phyloP scores from a whole-genome alignment of 1,139 yeast genomes.

The Scheffersomyces titani region DNA sequence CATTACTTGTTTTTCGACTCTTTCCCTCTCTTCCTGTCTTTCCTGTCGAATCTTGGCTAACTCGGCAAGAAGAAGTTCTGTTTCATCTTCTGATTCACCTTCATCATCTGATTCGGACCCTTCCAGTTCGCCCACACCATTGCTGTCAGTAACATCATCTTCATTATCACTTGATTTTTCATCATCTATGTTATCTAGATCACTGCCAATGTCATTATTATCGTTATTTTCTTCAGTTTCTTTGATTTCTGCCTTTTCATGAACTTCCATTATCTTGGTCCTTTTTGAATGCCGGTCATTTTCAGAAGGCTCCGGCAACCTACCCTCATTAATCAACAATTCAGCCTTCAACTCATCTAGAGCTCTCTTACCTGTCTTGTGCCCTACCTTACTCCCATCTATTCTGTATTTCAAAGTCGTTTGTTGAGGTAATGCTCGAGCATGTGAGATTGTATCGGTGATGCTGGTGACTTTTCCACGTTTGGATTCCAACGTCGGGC shows the following conservation, averaged over 20 bases:
- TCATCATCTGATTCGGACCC: slow-evolving; percentile 9
- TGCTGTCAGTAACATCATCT: neutral
- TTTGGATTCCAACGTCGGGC: slow-evolving; percentile 89
- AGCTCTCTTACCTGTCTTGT: slow-evolving; percentile 8
- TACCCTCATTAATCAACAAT: slow-evolving; percentile 21
- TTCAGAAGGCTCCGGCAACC: neutral
- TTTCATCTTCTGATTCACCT: slow-evolving; percentile 28
- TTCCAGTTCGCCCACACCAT: neutral
- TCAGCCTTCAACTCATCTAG: slow-evolving; percentile 21
- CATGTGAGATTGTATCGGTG: slow-evolving; percentile 55
- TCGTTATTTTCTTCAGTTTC: slow-evolving; percentile 9
- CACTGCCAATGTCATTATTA: slow-evolving; percentile 8
- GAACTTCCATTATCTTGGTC: slow-evolving; percentile 1
- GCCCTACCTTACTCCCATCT: slow-evolving; percentile 20
- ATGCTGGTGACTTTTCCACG: slow-evolving; percentile 58
- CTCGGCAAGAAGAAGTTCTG: slow-evolving; percentile 50
- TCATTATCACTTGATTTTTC: neutral
- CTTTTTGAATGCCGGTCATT: neutral
- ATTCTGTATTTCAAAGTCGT: slow-evolving; percentile 61
- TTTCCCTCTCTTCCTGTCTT: slow-evolving; percentile 36
- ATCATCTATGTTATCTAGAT: slow-evolving; percentile 3
- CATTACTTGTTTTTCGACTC: slow-evolving; percentile 20
- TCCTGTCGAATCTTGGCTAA: slow-evolving; percentile 53
- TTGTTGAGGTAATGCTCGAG: slow-evolving; percentile 73
- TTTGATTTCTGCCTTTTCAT: slow-evolving; percentile 1